Percentiles rank a stretch among this genome's conserved stretches.
These are phyloP conservation scores for Coniella vitis DNA, from an alignment of 2,329 filamentous ascomycete genomes.

Conservation along the genomic window DNA sequence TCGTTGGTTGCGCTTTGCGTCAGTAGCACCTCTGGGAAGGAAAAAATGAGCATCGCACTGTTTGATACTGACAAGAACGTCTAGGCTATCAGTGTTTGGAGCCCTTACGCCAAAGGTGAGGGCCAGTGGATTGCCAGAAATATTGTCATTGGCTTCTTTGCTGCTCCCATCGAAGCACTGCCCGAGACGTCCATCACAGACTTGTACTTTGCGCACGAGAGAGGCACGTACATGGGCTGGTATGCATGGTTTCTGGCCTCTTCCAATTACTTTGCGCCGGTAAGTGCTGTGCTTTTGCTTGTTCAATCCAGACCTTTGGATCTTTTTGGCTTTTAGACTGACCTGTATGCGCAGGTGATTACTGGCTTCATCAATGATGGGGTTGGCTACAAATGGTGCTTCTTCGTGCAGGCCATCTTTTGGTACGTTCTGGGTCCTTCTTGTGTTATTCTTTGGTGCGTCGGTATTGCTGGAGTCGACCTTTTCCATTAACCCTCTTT, in stretches of 20 bases:
- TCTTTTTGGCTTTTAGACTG: too few species aligned
- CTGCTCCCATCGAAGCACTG: conserved; percentile 33
- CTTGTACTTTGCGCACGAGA: conserved; percentile 26
- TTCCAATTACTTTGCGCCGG: conserved; percentile 26
- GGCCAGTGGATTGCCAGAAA: conserved; percentile 32
- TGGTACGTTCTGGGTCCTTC: conserved; percentile 2
- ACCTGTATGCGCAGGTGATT: conserved; percentile 21
- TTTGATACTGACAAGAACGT: too few species aligned
- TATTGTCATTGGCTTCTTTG: conserved; percentile 31
- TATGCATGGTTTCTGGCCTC: conserved; percentile 24
- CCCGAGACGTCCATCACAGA: conserved; percentile 34
- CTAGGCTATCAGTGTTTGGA: conserved; percentile 14
- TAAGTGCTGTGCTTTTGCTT: background rate
- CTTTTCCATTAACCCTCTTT: background rate
- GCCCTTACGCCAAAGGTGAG: conserved; percentile 21
- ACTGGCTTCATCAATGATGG: conserved; percentile 27
- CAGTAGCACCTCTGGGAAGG: too few species aligned
- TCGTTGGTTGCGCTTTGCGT: conserved; percentile 16
- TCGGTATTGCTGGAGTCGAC: background rate
- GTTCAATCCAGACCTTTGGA: too few species aligned
- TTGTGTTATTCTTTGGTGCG: background rate
- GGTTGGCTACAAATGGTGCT: conserved; percentile 26
- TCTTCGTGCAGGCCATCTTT: conserved; percentile 26
- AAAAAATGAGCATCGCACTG: too few species aligned
- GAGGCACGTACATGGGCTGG: conserved; percentile 22